Percentiles rank a stretch among this genome's conserved stretches.
Evolutionary conservation across 495 filamentous ascomycete species (phyloP).

Genomic region (Aspergillus mulundensis): DNA sequence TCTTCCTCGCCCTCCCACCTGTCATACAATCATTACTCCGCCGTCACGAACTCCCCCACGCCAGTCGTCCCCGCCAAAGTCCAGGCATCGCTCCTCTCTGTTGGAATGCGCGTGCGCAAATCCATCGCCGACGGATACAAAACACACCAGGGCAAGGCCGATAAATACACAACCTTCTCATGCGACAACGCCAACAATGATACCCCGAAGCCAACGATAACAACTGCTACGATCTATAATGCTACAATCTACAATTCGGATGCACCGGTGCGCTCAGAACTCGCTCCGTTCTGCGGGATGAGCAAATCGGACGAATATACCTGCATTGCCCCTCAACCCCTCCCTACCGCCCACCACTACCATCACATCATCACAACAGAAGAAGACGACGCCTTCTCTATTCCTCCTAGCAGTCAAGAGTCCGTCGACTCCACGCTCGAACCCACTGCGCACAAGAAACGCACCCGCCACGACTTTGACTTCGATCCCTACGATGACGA

Average conservation of each 20-base stretch:
- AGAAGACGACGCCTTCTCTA: slow-evolving; percentile 40
- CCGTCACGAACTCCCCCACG: slow-evolving; percentile 37
- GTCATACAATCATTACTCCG: slow-evolving; percentile 41
- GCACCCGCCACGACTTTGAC: slow-evolving; percentile 28
- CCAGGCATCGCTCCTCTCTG: slow-evolving; percentile 73
- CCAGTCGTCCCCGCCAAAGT: slow-evolving; percentile 57
- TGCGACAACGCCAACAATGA: not conserved
- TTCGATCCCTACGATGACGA: slow-evolving; percentile 57
- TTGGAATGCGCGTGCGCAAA: slow-evolving; percentile 92
- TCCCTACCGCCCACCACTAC: slow-evolving; percentile 4
- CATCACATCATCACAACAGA: slow-evolving; percentile 18
- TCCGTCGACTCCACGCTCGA: slow-evolving; percentile 23
- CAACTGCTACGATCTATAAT: not conserved
- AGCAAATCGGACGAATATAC: slow-evolving; percentile 44
- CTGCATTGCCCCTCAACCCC: slow-evolving; percentile 12
- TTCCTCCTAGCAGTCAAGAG: slow-evolving; percentile 45
- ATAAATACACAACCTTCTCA: slow-evolving; percentile 2
- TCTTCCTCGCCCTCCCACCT: slow-evolving; percentile 16
- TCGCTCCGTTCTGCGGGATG: slow-evolving; percentile 74
- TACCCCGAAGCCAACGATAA: not conserved
- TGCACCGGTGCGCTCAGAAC: slow-evolving; percentile 44
- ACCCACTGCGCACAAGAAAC: slow-evolving; percentile 18
- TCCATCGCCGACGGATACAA: slow-evolving; percentile 90
- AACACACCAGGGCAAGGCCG: slow-evolving; percentile 43
- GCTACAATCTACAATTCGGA: slow-evolving; percentile 1